Percentiles rank a stretch among this genome's conserved stretches.
phyloP scores from a whole-genome alignment of 352 stramenopile genomes.

The Plasmopara halstedii region DNA sequence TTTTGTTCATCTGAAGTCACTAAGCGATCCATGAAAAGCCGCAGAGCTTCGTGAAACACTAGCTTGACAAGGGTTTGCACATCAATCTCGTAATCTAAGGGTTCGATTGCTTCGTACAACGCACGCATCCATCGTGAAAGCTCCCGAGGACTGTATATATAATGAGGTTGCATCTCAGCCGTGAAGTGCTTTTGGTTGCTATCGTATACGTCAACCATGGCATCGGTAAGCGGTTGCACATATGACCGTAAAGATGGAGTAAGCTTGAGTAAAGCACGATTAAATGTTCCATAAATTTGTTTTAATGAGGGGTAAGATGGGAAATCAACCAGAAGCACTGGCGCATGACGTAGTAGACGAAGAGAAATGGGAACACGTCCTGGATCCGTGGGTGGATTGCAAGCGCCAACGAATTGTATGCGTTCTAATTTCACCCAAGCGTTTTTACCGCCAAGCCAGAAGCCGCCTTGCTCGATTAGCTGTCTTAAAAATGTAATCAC shows the following conservation, averaged over 20 bases:
- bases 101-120: slow-evolving; percentile 97
- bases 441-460: slow-evolving; percentile 84
- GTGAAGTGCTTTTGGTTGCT: slow-evolving; percentile 95
- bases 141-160: slow-evolving; percentile 99
- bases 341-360: slow-evolving; percentile 97
- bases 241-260: slow-evolving; percentile 96
- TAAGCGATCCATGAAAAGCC: slow-evolving; percentile 98
- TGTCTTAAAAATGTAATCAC: slow-evolving; percentile 99
- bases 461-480: slow-evolving; percentile 95
- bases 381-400: slow-evolving; percentile 99
- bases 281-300: slow-evolving; percentile 99
- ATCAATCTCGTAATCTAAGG: slow-evolving; percentile 92
- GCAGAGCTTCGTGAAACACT: slow-evolving; percentile 97
- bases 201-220: slow-evolving; percentile 99
- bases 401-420: slow-evolving; percentile 97
- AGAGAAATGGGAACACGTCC: slow-evolving; percentile 95
- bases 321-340: slow-evolving; percentile 99
- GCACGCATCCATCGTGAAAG: slow-evolving; percentile 98
- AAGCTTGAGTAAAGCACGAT: slow-evolving; percentile 96
- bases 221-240: slow-evolving; percentile 94
- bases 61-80: slow-evolving; percentile 96
- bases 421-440: slow-evolving; percentile 88
- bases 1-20: slow-evolving; percentile 94
- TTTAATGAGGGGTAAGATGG: slow-evolving; percentile 93
- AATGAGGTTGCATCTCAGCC: slow-evolving; percentile 93